Base-by-base conservation (phyloP, 495 filamentous ascomycete species). In the Neurospora intermedia region DNA sequence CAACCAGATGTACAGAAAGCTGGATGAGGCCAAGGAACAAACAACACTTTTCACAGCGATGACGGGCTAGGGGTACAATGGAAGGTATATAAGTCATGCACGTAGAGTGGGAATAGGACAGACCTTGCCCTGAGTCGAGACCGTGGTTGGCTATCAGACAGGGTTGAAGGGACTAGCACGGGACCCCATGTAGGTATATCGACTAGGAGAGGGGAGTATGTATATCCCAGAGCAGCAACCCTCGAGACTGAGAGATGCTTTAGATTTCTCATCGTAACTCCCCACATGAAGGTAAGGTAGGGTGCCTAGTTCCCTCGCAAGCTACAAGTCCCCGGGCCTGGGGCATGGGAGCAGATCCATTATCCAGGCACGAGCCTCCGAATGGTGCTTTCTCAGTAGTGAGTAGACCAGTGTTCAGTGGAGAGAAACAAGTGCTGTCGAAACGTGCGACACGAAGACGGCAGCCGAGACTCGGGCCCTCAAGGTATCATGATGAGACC, bases 31-130 rank as follows among this genome's bases (percentile, higher is more conserved):
- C 76, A 77, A 75, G 74, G 75, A 74, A 73, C 70, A 72, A 43
- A 10, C 54, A 35, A 62, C 27, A 15, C 40, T 66, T 27, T 70
- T 75, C 73, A 73, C 74, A 74, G 46, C 69, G 76, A 71, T 81
- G 77, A 76, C 73, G 77, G 78, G 75, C 73, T 74, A 73, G 71
- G 70, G 74, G 74, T 62, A 16, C 62, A 80, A 73, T 31, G 27
- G 73, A 6, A 6, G 35, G 38, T 80, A 78, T 80, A 79, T 79
- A 80, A 74, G 74, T 74, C 54, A 76, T 77, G 74, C 73, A 76
- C 59, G 70, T 72, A 23, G 16, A 73, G 70, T 69, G 54, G 27
- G 18, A 9, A 35, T 69, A 75, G 75, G 72, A 73, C 74, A 73
- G 73, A 71, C 70, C 73, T 77, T 72, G 69, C 75, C 70, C 59